Evolutionary conservation across 78 protist genomes (phyloP), one percentile per base, ranked within the genome.

Genomic region (Isochrysis galbana): DNA sequence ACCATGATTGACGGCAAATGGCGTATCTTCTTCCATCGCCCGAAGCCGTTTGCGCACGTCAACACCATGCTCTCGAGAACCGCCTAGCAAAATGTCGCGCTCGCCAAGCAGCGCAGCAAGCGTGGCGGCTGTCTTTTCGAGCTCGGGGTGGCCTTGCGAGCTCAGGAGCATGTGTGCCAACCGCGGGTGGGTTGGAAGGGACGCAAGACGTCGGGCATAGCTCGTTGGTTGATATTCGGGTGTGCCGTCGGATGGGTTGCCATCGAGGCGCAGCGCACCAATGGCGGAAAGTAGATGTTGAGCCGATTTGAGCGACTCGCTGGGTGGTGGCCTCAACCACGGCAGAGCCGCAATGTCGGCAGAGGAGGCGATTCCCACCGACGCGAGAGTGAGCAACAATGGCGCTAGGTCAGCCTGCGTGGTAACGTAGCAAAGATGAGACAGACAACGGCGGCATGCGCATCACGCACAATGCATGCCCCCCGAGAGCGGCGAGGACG

Each of bases 261-360:
- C 72, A 61, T 32, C 41, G 80, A 1, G 45, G 19, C 41, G 23
- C 5, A 70, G 21, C 19, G 80, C 80, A 19, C 80, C 80, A 14
- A 70, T 4, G 23, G 1, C 19, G 39, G 19, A 3, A 5, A 77
- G 84, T 32, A 77, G 46, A 2, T 10, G 1, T 22, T 22, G 47
- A 2, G 84, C 84, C 34, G 48, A 22, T 46, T 77, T 46, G 46
- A 77, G 46, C 36, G 84, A 7, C 17, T 1, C 36, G 17, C 34
- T n/a, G 10, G 84, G 84, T 46, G 84, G 84, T 46, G 84, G 84
- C 44, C 29, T 39, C 34, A 77, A 29, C 84, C 84, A 77, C 23
- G 84, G 84, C 36, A 77, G 84, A 42, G 5, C 47, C 36, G n/a
- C 32, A 42, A 21, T 46, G n/a, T 1, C 84, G 2, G 14, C 84